These are phyloP conservation scores for Hyaloperonospora brassicae DNA, from an alignment of 352 stramenopile species.

Conservation along the genomic window DNA sequence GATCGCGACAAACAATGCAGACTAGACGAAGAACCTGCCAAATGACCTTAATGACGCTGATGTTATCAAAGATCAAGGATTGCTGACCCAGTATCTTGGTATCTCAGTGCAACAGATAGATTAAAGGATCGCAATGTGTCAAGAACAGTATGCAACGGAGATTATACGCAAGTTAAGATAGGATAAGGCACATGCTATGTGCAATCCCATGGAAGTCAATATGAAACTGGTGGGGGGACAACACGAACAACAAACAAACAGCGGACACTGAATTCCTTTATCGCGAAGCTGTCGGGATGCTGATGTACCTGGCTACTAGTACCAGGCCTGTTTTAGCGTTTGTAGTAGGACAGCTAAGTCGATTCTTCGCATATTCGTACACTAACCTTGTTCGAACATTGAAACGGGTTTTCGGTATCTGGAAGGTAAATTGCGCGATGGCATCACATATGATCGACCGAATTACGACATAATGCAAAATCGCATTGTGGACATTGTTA, in stretches of 20 bases:
- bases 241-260: not conserved
- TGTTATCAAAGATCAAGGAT: not conserved
- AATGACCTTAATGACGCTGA: not conserved
- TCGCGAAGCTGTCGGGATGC: conserved; percentile 7
- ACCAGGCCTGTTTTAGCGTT: not conserved
- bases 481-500: not conserved
- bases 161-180: not conserved
- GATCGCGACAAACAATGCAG: not conserved
- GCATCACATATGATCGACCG: not conserved
- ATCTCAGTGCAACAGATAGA: not conserved
- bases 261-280: conserved; percentile 7
- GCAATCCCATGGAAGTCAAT: conserved; percentile 10
- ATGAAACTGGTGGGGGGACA: conserved; percentile 5
- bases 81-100: not conserved
- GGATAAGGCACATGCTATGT: conserved; percentile 3
- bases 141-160: not conserved
- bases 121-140: not conserved
- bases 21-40: not conserved
- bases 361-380: not conserved
- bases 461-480: not conserved
- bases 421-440: not conserved
- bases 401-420: conserved; percentile 8
- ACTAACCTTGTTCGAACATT: not conserved
- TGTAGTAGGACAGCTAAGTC: not conserved
- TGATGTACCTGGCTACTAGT: not conserved